Conservation (phyloP, 805 yeast species). For the Wickerhamomyces silvicola region DNA sequence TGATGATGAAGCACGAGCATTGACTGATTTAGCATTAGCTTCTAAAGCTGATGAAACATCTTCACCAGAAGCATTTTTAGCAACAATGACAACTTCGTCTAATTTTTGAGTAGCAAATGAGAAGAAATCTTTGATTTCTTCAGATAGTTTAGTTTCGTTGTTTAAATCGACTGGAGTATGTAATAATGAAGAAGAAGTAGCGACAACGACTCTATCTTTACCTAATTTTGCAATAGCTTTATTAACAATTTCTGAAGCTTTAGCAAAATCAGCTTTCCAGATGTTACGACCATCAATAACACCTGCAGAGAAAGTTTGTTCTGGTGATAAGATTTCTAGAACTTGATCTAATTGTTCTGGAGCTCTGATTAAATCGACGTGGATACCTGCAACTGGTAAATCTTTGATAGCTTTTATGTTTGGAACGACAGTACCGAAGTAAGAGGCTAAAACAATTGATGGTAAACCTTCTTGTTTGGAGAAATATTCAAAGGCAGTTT, state of each 20-base stretch:
- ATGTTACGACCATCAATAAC: conserved; percentile 98
- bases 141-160: conserved; percentile 85
- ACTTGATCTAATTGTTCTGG: conserved; percentile 94
- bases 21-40: conserved; percentile 82
- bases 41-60: conserved; percentile 71
- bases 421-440: conserved; percentile 98
- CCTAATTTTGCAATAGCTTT: conserved; percentile 83
- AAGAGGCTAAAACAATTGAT: conserved; percentile 77
- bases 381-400: conserved; percentile 92
- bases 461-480: conserved; percentile 66
- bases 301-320: conserved; percentile 91
- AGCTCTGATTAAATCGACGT: conserved; percentile 91
- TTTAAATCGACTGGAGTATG: conserved; percentile 98
- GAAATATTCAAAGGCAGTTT: conserved; percentile 77
- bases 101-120: conserved; percentile 97
- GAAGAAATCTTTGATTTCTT: conserved; percentile 95
- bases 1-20: conserved; percentile 78
- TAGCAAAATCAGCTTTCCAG: conserved; percentile 95
- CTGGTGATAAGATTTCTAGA: conserved; percentile 52
- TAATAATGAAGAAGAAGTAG: conserved; percentile 93
- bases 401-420: conserved; percentile 84
- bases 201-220: conserved; percentile 76
- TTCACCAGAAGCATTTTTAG: conserved; percentile 79
- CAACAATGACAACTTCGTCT: conserved; percentile 81
- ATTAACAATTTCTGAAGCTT: conserved; percentile 76